Evolutionary conservation across 805 yeast species (phyloP), one percentile per base, ranked within the genome.

Genomic region (Metschnikowia lunata): DNA sequence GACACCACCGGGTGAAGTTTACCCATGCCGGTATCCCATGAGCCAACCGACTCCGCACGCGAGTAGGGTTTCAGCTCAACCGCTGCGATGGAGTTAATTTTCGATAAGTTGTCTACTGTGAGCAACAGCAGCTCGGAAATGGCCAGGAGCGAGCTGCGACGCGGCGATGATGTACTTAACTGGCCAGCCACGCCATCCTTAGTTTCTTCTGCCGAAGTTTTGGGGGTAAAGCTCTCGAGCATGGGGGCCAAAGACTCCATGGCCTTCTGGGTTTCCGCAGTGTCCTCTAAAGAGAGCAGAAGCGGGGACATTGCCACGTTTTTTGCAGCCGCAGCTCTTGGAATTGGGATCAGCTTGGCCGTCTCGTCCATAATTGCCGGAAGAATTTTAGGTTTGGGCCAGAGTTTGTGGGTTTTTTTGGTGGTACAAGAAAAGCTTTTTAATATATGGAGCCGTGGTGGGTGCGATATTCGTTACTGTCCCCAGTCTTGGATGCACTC

Each of bases 201-300:
- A 34, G 60, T 45, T 43, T 67, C 71, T 41, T 67, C 62, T 11
- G 79, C 72, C 0, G 83, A 76, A 0, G 89, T 76, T 57, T 83
- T 85, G 6, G 93, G 93, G 6, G 79, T 75, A 61, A 83, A 86
- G 1, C 79, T 72, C 58, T 83, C 89, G 34, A 86, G 62, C 58
- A 85, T 83, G 2, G 95, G 93, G 0, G 91, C 91, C 36, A 85
- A 79, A 0, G 88, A 76, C 9, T 87, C 90, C 71, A 85, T 82
- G 10, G 91, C 91, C 50, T 72, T 79, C 44, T 69, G 66, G 3
- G 75, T 69, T 34, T 47, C 48, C 6, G 26, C 55, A 7, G 43
- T 34, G 39, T 45, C 54, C 28, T 47, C 52, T 7, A 36, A 27
- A 12, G 44, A 38, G 32, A 53, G 49, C 31, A 40, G 40, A 15